These are phyloP conservation scores for Mortierella antarctica DNA, from an alignment of 192 early-diverging fungal genomes.

Conservation along the genomic window DNA sequence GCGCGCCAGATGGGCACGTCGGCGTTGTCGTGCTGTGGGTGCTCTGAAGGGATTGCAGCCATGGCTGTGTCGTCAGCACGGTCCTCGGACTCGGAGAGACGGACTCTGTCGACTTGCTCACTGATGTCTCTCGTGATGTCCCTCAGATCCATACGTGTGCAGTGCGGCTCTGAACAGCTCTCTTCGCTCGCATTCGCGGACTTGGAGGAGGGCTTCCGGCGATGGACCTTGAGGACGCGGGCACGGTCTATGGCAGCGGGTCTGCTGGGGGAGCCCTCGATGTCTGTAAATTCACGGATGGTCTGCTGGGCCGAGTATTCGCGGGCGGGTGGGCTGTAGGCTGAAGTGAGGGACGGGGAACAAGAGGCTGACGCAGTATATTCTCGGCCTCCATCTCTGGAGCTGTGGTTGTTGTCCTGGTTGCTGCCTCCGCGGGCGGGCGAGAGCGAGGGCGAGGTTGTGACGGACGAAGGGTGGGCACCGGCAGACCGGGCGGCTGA, in stretches of 20 bases:
- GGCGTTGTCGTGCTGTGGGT: conserved; percentile 3
- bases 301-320: not conserved
- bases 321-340: too few relatives aligned
- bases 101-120: conserved; percentile 38
- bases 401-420: not conserved
- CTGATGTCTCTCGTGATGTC: conserved; percentile 21
- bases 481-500: not conserved
- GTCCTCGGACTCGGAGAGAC: conserved; percentile 14
- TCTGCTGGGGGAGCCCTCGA: not conserved
- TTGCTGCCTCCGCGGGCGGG: not conserved
- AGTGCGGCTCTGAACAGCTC: not conserved
- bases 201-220: conserved; percentile 19
- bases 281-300: not conserved
- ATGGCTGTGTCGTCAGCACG: not conserved
- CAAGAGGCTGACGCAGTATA: not conserved
- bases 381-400: not conserved
- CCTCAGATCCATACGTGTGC: conserved; percentile 10
- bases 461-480: not conserved
- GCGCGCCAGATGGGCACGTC: conserved; percentile 42
- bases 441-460: conserved; percentile 5
- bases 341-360: not conserved
- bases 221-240: conserved; percentile 36
- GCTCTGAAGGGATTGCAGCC: not conserved
- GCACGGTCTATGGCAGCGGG: conserved; percentile 12
- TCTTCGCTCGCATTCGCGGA: not conserved